phyloP scores from a whole-genome alignment of 176 grass and related monocot genomes.

The Coix lacrymajobi region DNA sequence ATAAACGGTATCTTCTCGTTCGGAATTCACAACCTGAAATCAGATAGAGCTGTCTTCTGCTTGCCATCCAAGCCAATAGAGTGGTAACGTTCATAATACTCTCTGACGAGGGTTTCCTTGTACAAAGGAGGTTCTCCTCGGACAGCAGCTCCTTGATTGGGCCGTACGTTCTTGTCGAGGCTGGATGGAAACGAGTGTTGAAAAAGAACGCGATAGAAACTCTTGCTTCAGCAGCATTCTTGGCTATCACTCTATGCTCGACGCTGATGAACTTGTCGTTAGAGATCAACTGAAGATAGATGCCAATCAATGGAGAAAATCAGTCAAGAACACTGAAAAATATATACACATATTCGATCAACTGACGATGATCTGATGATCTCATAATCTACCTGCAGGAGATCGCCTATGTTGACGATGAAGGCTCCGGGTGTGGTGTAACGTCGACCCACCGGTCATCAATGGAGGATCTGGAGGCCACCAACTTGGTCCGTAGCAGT shows the following conservation, averaged over 20 bases:
- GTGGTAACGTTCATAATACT: conserved; percentile 30
- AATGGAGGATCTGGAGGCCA: conserved; percentile 56
- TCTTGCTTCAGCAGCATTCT: conserved; percentile 15
- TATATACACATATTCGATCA: too few relatives aligned
- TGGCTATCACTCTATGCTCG: conserved; percentile 57
- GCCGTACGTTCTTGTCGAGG: conserved; percentile 45
- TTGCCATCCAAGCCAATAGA: conserved; percentile 31
- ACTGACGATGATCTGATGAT: too few relatives aligned
- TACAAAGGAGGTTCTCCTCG: conserved; percentile 36
- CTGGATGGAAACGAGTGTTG: conserved; percentile 35
- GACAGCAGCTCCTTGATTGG: conserved; percentile 66
- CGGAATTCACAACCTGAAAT: conserved; percentile 38
- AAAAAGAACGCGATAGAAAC: conserved; percentile 52
- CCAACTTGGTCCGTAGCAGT: conserved; percentile 62
- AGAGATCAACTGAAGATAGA: conserved; percentile 43
- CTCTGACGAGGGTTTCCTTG: conserved; percentile 29
- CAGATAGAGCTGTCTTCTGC: conserved; percentile 20
- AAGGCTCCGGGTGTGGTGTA: conserved; percentile 39
- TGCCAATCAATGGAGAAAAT: neutral
- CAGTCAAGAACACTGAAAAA: neutral
- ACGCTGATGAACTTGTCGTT: conserved; percentile 54
- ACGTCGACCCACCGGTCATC: conserved; percentile 42
- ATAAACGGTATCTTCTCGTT: neutral
- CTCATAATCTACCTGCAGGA: conserved; percentile 45
- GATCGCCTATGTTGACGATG: conserved; percentile 47